Percentiles rank a stretch among this genome's conserved stretches.
phyloP scores from a whole-genome alignment of 2,329 filamentous ascomycete species.

The Aureobasidium vineae region DNA sequence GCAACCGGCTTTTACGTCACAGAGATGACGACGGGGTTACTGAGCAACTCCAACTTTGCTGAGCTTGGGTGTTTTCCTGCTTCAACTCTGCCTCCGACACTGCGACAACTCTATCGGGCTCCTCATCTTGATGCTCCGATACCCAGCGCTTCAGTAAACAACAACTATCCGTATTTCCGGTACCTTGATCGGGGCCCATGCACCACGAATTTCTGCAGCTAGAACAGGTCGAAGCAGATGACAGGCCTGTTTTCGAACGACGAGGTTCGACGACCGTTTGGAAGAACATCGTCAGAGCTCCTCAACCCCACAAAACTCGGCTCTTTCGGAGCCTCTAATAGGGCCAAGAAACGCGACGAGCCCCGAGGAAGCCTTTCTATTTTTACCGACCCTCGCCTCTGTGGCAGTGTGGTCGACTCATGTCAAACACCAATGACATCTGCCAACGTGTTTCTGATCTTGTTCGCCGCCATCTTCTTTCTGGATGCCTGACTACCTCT shows the following conservation, averaged over 20 bases:
- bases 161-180: background rate
- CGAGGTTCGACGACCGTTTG: background rate
- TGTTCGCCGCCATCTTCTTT: background rate
- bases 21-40: constrained; percentile 9
- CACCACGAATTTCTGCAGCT: constrained; percentile 5
- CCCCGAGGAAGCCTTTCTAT: constrained; percentile 4
- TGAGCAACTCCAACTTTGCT: constrained; percentile 10
- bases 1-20: constrained; percentile 15
- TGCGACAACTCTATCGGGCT: background rate
- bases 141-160: background rate
- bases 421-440: background rate
- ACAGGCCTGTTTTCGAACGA: constrained; percentile 9
- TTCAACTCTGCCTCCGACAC: constrained; percentile 6
- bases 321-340: background rate
- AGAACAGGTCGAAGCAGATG: constrained; percentile 14
- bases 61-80: constrained; percentile 12
- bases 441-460: constrained; percentile 1
- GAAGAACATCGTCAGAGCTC: constrained; percentile 4
- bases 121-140: background rate
- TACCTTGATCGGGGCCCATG: background rate
- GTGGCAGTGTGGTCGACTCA: background rate
- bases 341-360: background rate
- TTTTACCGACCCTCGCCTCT: constrained; percentile 10
- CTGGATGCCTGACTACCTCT: background rate
- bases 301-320: constrained; percentile 19